Conservation (phyloP, 2,329 filamentous ascomycete species). For the Apiospora marii region DNA sequence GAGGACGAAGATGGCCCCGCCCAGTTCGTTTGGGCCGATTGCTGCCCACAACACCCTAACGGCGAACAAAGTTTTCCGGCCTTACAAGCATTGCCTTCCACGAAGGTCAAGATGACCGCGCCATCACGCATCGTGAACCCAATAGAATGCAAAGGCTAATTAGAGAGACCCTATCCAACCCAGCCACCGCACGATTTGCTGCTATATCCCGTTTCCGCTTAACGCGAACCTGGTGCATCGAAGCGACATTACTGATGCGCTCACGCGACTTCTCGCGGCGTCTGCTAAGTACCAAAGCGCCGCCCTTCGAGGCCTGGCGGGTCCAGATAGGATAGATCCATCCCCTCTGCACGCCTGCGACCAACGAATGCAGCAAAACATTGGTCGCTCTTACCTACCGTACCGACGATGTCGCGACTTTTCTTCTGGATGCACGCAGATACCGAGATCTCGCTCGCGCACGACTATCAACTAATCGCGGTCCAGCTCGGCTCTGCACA, state of each 20-base stretch:
- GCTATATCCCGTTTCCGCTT: slow-evolving; percentile 34
- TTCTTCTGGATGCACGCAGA: slow-evolving; percentile 14
- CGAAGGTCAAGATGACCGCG: too few relatives aligned
- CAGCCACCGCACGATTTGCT: too few relatives aligned
- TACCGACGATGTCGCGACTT: not conserved
- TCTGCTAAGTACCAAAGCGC: slow-evolving; percentile 30
- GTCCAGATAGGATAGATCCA: slow-evolving; percentile 35
- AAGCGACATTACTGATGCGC: slow-evolving; percentile 29
- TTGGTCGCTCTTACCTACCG: slow-evolving; percentile 1
- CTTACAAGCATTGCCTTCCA: too few relatives aligned
- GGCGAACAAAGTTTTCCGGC: too few relatives aligned
- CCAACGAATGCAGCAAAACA: slow-evolving; percentile 2
- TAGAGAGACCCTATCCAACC: too few relatives aligned
- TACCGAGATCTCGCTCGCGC: slow-evolving; percentile 5
- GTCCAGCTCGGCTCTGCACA: too few relatives aligned
- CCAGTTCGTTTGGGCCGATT: too few relatives aligned
- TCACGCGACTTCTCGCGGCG: slow-evolving; percentile 32
- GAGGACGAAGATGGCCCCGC: too few relatives aligned
- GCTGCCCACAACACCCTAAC: too few relatives aligned
- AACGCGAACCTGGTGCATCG: slow-evolving; percentile 37
- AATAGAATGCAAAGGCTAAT: too few relatives aligned
- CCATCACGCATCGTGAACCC: too few relatives aligned
- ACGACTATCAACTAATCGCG: slow-evolving; percentile 2
- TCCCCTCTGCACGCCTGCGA: not conserved
- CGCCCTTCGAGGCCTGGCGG: slow-evolving; percentile 39